Base-by-base conservation (phyloP, 2,329 filamentous ascomycete species). In the Hypoxylon sp. region DNA sequence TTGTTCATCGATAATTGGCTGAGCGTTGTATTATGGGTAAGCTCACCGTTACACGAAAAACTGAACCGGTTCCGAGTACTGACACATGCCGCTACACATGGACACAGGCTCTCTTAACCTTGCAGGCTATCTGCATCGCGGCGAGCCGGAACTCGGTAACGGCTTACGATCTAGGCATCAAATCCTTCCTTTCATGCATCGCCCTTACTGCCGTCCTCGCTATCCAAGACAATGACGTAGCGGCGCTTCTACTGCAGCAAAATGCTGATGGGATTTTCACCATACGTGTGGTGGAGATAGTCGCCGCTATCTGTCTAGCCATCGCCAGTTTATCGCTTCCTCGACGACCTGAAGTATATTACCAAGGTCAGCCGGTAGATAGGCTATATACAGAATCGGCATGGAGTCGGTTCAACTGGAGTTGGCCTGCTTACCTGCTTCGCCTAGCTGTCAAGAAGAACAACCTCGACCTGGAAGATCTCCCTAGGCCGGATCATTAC, bases 331-430 rank as follows among this genome's bases (percentile, higher is more conserved):
- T 91, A 11, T 83, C 85, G 0, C 80, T 93, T 13, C 91, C 90
- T 3, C 86, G 92, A 47, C 85, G 92, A 10, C 92, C 92, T 2
- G 83, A 89, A 58, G 88, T 94, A 17, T 92, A 84, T 74, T 82
- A 85, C 73, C 69, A 89, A 42, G 88, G 83, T 27, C 81, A 84
- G 51, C 76, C 83, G 2, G 89, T 95, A 32, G 92, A 94, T 75
- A 81, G 82, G 15, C 85, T 91, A 79, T 85, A 84, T 72, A 91
- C 89, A 0, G 83, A 82, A 2, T 89, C 89, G 1, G 86, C 89
- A 0, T 82, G 91, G 52, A 84, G 80, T 55, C 86, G 88, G 55
- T 88, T 88, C 74, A 92, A 87, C 6, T 94, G 90, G 80, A 80
- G 82, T 53, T 95, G 92, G 92, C 84, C 87, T 1, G 79, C 76